A percentile compares a stretch with the other conserved stretches of the same genome.
These are phyloP conservation scores for Cylindrotheca fusiformis DNA, from an alignment of 108 stramenopile species.

Conservation along the genomic window DNA sequence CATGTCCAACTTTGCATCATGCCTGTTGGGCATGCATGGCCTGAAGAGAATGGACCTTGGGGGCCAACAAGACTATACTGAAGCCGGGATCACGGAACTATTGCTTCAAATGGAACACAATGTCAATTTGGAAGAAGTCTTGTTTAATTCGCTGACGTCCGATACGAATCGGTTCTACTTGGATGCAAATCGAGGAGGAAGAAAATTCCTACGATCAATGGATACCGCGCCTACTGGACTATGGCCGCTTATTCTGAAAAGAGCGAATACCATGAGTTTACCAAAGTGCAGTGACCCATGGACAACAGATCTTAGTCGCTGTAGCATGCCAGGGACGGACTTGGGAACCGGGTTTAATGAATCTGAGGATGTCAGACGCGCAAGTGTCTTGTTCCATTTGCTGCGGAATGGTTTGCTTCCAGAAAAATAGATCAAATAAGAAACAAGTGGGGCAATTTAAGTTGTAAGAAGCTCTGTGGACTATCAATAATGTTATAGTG, in stretches of 20 bases:
- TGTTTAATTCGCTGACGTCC: background rate
- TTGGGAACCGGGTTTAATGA: background rate
- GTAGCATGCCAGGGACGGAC: background rate
- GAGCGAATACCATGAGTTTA: background rate
- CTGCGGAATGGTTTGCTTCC: constrained; percentile 1
- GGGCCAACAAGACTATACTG: constrained; percentile 1
- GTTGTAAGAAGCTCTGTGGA: too few relatives aligned
- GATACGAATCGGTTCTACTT: constrained; percentile 4
- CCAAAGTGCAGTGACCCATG: background rate
- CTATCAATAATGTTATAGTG: too few relatives aligned
- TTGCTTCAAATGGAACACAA: background rate
- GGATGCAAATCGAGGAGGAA: constrained; percentile 16
- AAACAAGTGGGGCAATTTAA: too few relatives aligned
- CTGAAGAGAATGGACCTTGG: constrained; percentile 6
- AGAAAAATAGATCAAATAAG: background rate
- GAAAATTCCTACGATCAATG: background rate
- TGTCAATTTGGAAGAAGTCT: constrained; percentile 8
- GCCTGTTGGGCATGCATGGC: background rate
- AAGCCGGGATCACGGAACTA: background rate
- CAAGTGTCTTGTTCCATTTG: constrained; percentile 9
- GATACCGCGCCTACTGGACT: constrained; percentile 1
- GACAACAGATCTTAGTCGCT: background rate
- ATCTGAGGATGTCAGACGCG: background rate
- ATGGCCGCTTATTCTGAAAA: constrained; percentile 9
- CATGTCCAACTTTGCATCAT: background rate